A percentile compares a stretch with the other conserved stretches of the same genome.
These are phyloP conservation scores for Physaria fendleri DNA, from an alignment of 345 rosid genomes.

Conservation along the genomic window DNA sequence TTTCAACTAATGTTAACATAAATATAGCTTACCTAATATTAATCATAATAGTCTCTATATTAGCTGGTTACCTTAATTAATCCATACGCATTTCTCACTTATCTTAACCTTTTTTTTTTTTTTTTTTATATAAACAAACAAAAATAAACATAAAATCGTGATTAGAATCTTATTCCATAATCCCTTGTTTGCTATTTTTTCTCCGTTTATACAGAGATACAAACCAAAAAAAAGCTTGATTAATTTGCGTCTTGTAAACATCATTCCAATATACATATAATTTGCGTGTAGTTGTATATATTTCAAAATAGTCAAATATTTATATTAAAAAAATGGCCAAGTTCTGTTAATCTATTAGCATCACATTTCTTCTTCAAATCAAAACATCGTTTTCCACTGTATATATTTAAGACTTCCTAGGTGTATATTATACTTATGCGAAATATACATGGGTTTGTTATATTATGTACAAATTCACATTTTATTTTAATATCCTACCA, in stretches of 20 bases:
- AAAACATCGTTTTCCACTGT: constrained; percentile 28
- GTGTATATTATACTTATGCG: constrained; percentile 16
- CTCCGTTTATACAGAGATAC: constrained; percentile 7
- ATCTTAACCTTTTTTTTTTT: background rate
- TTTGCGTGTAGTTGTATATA: background rate
- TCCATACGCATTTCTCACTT: constrained; percentile 13
- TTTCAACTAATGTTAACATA: constrained; percentile 15
- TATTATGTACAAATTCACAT: background rate
- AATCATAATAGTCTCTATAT: constrained; percentile 23
- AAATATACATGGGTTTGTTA: constrained; percentile 4
- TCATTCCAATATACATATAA: background rate
- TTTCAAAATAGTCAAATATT: background rate
- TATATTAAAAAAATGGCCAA: constrained; percentile 1
- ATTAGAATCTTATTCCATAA: constrained; percentile 19
- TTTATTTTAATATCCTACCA: background rate
- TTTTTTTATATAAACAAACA: background rate
- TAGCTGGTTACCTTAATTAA: constrained; percentile 27
- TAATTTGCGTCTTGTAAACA: constrained; percentile 13
- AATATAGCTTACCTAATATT: constrained; percentile 24
- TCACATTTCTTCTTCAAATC: constrained; percentile 15
- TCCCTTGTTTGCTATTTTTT: constrained; percentile 13
- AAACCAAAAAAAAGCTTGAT: constrained; percentile 5
- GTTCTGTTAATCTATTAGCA: constrained; percentile 21
- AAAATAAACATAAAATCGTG: constrained; percentile 20
- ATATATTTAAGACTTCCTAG: constrained; percentile 6